Conservation (phyloP, 305 asterid genomes). For the Solanum aculeatissimum region DNA sequence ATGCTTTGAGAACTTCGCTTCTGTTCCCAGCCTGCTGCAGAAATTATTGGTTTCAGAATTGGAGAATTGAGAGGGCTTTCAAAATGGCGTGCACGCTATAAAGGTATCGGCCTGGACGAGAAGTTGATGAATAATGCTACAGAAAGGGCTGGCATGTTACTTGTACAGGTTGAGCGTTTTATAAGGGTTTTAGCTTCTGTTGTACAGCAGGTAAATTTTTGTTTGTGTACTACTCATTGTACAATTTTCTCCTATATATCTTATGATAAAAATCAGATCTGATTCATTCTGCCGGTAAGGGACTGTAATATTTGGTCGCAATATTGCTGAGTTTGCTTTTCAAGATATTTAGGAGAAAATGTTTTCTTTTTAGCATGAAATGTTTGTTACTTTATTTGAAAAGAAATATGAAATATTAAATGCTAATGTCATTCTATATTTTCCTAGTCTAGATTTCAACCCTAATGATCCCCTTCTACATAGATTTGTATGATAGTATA, state of each 20-base stretch:
- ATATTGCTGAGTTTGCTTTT: not conserved
- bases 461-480: not conserved
- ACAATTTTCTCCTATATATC: not conserved
- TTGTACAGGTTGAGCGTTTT: slow-evolving; percentile 72
- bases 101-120: slow-evolving; percentile 80
- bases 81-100: slow-evolving; percentile 89
- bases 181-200: slow-evolving; percentile 70
- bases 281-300: not conserved
- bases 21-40: slow-evolving; percentile 91
- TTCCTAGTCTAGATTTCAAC: not conserved
- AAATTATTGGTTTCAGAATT: slow-evolving; percentile 81
- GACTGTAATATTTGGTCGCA: not conserved
- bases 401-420: not conserved
- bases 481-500: not conserved
- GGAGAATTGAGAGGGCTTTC: slow-evolving; percentile 96
- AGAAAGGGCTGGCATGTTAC: slow-evolving; percentile 85
- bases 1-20: slow-evolving; percentile 3
- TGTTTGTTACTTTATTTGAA: not conserved
- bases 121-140: slow-evolving; percentile 65
- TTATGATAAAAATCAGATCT: not conserved
- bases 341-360: not conserved
- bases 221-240: not conserved
- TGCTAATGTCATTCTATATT: not conserved
- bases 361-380: not conserved
- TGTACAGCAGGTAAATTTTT: slow-evolving; percentile 63